A percentile compares a stretch with the other conserved stretches of the same genome.
phyloP scores from a whole-genome alignment of 495 filamentous ascomycete species.

The Aspergillus haitiensis region DNA sequence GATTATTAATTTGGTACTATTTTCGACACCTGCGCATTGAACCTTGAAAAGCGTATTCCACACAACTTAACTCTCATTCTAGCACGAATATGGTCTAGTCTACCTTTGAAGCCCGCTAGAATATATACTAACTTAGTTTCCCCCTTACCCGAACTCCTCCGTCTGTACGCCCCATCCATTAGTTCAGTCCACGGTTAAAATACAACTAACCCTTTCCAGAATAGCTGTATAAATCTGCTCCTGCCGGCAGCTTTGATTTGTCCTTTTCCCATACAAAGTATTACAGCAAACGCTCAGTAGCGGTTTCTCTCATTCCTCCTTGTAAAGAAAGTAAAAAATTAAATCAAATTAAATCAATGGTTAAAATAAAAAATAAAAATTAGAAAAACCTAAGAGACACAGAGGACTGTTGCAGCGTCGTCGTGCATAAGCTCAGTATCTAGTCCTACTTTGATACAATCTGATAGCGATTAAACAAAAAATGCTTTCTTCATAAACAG shows the following conservation, averaged over 20 bases:
- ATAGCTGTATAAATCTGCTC: constrained; percentile 23
- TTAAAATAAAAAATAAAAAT: no score
- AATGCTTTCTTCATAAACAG: constrained; percentile 1
- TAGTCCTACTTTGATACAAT: background rate
- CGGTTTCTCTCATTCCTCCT: background rate
- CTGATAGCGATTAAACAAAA: background rate
- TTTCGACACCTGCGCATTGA: constrained; percentile 25
- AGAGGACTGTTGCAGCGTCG: background rate
- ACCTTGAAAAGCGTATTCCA: constrained; percentile 18
- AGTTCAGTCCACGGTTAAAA: background rate
- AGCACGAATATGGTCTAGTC: constrained; percentile 9
- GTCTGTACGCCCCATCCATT: constrained; percentile 7
- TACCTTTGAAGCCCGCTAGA: background rate
- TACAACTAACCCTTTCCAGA: constrained; percentile 22
- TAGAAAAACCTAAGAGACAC: no score
- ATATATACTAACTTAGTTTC: constrained; percentile 7
- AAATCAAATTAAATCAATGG: no score
- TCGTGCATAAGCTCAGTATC: constrained; percentile 1
- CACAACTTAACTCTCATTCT: background rate
- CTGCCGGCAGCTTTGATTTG: constrained; percentile 9
- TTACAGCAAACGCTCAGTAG: constrained; percentile 1
- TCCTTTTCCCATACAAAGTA: constrained; percentile 6
- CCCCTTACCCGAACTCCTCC: constrained; percentile 19
- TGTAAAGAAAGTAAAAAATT: background rate
- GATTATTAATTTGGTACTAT: background rate